Evolutionary conservation across 2,329 filamentous ascomycete species (phyloP).

Genomic region (Clonostachys rosea): DNA sequence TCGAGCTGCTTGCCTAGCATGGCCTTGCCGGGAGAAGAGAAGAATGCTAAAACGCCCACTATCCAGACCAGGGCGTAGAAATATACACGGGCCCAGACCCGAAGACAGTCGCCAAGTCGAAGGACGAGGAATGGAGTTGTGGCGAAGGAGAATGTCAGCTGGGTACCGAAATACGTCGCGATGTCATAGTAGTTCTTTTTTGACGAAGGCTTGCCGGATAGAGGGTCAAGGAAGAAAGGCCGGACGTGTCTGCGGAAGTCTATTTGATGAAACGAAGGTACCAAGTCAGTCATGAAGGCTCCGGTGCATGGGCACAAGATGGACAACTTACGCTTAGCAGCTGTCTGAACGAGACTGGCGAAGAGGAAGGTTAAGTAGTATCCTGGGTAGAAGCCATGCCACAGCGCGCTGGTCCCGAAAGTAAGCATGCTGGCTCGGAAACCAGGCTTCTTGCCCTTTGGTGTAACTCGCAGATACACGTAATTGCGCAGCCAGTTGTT

Average conservation of each 20-base stretch:
- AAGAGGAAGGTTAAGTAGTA: conserved; percentile 92
- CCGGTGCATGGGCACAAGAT: not conserved
- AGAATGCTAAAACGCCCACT: conserved; percentile 63
- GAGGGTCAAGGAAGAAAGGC: conserved; percentile 84
- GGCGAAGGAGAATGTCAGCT: conserved; percentile 78
- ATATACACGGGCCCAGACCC: conserved; percentile 81
- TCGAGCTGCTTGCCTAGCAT: conserved; percentile 54
- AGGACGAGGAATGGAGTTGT: conserved; percentile 85
- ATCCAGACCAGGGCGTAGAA: conserved; percentile 79
- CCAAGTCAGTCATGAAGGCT: not conserved
- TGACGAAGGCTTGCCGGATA: conserved; percentile 62
- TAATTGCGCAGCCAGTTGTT: conserved; percentile 97
- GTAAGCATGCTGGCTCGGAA: conserved; percentile 93
- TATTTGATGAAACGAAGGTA: conserved; percentile 25
- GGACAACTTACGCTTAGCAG: conserved; percentile 78
- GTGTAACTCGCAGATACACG: conserved; percentile 90
- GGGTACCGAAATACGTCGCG: conserved; percentile 69
- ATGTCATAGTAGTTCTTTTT: conserved; percentile 86
- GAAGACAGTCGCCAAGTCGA: conserved; percentile 62
- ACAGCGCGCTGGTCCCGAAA: conserved; percentile 90
- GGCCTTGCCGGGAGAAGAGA: conserved; percentile 71
- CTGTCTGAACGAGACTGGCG: conserved; percentile 86
- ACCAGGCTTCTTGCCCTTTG: conserved; percentile 91
- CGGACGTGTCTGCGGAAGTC: conserved; percentile 86
- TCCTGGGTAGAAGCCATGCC: conserved; percentile 97